Conservation (phyloP, 2,329 filamentous ascomycete genomes). For the Botrytis byssoidea region DNA sequence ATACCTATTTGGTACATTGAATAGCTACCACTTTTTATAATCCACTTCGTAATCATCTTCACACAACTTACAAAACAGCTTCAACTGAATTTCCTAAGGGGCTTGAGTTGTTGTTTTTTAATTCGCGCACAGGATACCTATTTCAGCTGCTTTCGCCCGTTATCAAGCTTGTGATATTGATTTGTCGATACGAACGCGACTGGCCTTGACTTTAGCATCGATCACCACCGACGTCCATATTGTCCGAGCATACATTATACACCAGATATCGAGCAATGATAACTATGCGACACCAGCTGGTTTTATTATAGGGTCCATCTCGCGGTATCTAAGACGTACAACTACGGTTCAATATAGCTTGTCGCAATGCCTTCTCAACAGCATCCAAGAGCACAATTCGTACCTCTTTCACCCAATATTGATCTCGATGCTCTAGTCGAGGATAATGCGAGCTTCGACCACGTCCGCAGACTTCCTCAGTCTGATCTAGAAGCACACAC, state of each 20-base stretch:
- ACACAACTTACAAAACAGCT: neutral
- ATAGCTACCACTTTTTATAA: neutral
- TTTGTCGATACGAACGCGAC: constrained; percentile 2
- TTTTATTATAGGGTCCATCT: neutral
- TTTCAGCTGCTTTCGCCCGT: neutral
- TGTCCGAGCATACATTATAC: neutral
- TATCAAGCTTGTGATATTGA: neutral
- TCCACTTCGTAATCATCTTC: neutral
- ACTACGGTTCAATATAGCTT: constrained; percentile 1
- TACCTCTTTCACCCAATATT: constrained; percentile 83
- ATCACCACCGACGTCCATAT: neutral
- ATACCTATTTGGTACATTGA: neutral
- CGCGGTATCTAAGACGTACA: neutral
- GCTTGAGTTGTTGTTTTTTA: neutral
- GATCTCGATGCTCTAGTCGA: constrained; percentile 76
- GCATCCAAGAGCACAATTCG: constrained; percentile 84
- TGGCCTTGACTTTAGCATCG: neutral
- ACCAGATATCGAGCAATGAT: neutral
- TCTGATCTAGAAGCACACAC: constrained; percentile 76
- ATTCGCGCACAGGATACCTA: neutral
- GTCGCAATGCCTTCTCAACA: constrained; percentile 68
- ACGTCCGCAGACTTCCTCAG: constrained; percentile 76
- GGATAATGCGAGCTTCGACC: constrained; percentile 78
- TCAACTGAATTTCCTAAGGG: too few relatives aligned
- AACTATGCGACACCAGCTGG: neutral